Conservation (phyloP, 2,329 filamentous ascomycete genomes). For the Aplosporella prunicola region DNA sequence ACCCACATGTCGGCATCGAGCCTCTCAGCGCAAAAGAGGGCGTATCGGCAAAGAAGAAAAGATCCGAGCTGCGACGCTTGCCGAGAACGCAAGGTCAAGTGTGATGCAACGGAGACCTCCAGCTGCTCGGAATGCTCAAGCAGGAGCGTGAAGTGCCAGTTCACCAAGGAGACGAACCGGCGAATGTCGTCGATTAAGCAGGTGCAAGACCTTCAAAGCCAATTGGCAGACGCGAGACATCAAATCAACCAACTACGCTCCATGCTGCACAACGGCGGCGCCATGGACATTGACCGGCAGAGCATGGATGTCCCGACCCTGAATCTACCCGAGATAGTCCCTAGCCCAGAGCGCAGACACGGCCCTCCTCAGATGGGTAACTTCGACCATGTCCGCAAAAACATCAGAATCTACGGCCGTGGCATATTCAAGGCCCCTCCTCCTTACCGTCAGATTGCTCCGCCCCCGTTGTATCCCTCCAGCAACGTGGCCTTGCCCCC, state of each 20-base stretch:
- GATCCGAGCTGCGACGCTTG: conserved; percentile 97
- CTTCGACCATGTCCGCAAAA: conserved; percentile 60
- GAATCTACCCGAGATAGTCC: conserved; percentile 24
- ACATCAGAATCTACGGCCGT: conserved; percentile 62
- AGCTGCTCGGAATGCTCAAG: conserved; percentile 97
- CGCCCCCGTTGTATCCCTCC: conserved; percentile 34
- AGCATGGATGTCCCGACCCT: conserved; percentile 19
- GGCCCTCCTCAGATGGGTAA: conserved; percentile 54
- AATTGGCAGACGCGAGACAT: conserved; percentile 68
- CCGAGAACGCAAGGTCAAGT: conserved; percentile 72
- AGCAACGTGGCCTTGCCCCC: conserved; percentile 56
- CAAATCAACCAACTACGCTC: conserved; percentile 68
- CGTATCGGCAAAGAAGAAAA: conserved; percentile 89
- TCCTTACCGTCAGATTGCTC: conserved; percentile 49
- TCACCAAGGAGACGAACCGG: conserved; percentile 97
- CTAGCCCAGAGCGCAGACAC: conserved; percentile 36
- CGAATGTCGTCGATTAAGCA: conserved; percentile 99
- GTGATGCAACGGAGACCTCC: conserved; percentile 90
- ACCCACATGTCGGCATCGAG: conserved; percentile 38
- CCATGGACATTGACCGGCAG: conserved; percentile 32
- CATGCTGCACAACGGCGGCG: conserved; percentile 45
- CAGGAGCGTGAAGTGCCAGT: conserved; percentile 93
- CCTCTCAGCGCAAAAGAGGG: conserved; percentile 73
- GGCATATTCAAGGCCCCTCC: conserved; percentile 74
- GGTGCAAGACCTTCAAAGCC: conserved; percentile 91